Base-by-base conservation (phyloP, 2,329 filamentous ascomycete genomes). In the Cercospora citrullina region DNA sequence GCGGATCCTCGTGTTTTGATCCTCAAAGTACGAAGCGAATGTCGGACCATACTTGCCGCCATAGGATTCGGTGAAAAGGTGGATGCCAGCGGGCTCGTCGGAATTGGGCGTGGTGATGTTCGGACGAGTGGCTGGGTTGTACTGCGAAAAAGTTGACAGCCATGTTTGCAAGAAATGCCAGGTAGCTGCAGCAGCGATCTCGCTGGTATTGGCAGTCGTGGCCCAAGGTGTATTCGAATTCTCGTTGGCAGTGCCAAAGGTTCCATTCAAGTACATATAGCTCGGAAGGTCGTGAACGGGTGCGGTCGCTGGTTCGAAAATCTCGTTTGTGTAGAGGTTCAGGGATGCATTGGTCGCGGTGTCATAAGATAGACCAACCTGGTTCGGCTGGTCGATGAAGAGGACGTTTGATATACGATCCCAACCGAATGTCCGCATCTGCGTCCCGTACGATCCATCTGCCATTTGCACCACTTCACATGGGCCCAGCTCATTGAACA, bases 341-440 rank as follows among this genome's bases (percentile, higher is more conserved):
- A 88, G 75, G 6, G 88, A 89, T 16, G 86, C 85, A 73, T 92
- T 89, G 8, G 85, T 87, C 7, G 84, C 81, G 28, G 83, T 84
- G 74, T 93, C 91, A 75, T 87, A 89, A 1, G 89, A 91, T 71
- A 90, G 89, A 28, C 87, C 87, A 60, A 92, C 87, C 78, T 92
- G 89, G 69, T 89, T 89, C 26, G 89, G 89, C 86, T 93, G 78
- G 61, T 84, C 83, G 67, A 89, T 84, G 75, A 86, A 89, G 59
- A 89, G 80, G 75, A 88, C 80, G 72, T 88, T 88, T 36, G 84
- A 85, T 57, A 80, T 82, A 66, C 83, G 82, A 76, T 91, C 88
- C 89, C 88, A 91, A 16, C 87, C 87, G 86, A 87, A 91, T 75
- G 87, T 83, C 62, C 87, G 83, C 9, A 85, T 82, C 59, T 84